Evolutionary conservation across 768 basidiomycete genomes (phyloP).

Genomic region (Rossbeevera mucosa): DNA sequence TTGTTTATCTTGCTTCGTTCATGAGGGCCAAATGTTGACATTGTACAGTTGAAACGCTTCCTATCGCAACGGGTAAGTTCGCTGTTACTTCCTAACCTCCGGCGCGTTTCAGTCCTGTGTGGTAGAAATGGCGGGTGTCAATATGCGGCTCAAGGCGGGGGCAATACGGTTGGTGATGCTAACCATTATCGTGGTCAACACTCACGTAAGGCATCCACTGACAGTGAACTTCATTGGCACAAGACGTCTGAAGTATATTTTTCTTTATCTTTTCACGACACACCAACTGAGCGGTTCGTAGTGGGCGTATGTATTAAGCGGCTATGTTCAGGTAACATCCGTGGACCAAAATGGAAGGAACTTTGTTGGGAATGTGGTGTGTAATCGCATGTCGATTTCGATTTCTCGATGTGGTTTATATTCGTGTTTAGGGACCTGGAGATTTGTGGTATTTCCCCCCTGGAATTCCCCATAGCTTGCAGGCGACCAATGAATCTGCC

Average conservation of each 20-base stretch:
- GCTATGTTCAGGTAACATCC: constrained; percentile 39
- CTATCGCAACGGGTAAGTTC: constrained; percentile 33
- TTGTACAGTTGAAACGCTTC: constrained; percentile 32
- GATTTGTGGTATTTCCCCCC: constrained; percentile 57
- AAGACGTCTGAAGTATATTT: constrained; percentile 24
- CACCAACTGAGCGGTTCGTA: neutral
- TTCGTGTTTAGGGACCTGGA: constrained; percentile 30
- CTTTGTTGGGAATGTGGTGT: constrained; percentile 45
- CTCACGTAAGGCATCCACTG: neutral
- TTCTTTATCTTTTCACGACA: neutral
- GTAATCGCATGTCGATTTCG: constrained; percentile 5
- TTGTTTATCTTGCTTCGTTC: constrained; percentile 2
- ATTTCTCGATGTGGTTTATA: neutral
- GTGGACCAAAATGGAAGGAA: constrained; percentile 44
- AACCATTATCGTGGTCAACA: neutral
- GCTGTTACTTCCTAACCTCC: neutral
- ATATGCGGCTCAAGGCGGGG: constrained; percentile 37
- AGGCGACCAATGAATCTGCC: constrained; percentile 40
- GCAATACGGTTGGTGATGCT: constrained; percentile 30
- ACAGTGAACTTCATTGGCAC: constrained; percentile 42
- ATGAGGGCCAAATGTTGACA: neutral
- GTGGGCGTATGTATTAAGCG: constrained; percentile 53
- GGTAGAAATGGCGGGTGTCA: constrained; percentile 22
- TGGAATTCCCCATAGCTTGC: constrained; percentile 50
- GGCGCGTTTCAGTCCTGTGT: neutral